Evolutionary conservation across 2,329 filamentous ascomycete species (phyloP), one percentile per base, ranked within the genome.

Genomic region (Paecilomyces dactylethromorphus): DNA sequence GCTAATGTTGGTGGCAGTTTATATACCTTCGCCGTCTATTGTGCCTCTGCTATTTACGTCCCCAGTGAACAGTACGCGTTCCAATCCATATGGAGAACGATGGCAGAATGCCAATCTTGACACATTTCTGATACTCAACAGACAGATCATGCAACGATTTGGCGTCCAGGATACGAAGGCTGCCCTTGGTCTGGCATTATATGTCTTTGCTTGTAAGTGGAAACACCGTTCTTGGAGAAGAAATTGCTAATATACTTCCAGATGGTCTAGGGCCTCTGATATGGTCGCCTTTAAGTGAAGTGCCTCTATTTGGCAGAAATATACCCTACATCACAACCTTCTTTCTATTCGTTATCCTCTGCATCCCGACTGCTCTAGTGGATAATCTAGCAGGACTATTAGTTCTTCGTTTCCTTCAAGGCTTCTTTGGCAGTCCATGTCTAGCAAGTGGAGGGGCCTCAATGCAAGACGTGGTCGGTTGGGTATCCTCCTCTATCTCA

Each of bases 261-360:
- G 35, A 85, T 61, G 86, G 86, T 8, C 71, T 87, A n/a, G 86
- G 86, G 0, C 86, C 87, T 1, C 70, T 89, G 24, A 63, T 90
- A 18, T 89, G 84, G 73, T 84, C 84, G 0, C 87, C 87, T 0
- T 73, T 90, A 35, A 82, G 79, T 50, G 87, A 90, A 72, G 83
- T 90, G 24, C 86, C 87, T 0, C 70, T 79, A 53, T 81, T 90
- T 53, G 87, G 88, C 2, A 79, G 87, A 6, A 89, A 85, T 65
- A 82, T 84, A 0, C 81, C 87, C 10, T 90, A 90, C 71, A 81
- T 88, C 50, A 71, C 82, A 62, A 86, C 86, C 12, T 87, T 90
- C 74, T 81, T 81, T 54, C 74, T 90, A 18, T 91, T 89, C 69
- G 82, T 87, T 53, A 79, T 90, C 60, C 70, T 90, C 15, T 83